Conservation (phyloP, 2,329 filamentous ascomycete genomes). For the Calycina marina region DNA sequence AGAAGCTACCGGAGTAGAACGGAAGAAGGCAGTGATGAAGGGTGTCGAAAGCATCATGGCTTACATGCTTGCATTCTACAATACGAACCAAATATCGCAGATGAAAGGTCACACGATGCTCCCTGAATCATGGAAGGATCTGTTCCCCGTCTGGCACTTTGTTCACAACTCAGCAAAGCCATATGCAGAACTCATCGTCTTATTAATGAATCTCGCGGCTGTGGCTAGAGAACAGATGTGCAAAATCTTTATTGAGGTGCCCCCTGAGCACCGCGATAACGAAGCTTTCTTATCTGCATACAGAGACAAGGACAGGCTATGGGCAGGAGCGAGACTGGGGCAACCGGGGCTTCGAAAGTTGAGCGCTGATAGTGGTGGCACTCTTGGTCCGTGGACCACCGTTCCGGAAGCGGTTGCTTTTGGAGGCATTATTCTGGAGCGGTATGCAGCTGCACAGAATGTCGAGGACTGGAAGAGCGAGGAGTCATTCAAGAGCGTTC, state of each 20-base stretch:
- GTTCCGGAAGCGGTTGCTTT: not conserved
- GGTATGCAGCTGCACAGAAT: not conserved
- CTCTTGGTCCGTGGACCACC: not conserved
- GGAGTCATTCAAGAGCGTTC: not conserved
- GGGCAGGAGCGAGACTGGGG: not conserved
- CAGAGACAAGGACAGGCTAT: constrained; percentile 1
- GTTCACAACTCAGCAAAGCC: constrained; percentile 24
- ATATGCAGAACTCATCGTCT: constrained; percentile 4
- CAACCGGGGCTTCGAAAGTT: not conserved
- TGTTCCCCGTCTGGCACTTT: constrained; percentile 21
- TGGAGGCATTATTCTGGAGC: not conserved
- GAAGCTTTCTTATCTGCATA: not conserved
- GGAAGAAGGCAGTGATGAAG: constrained; percentile 14
- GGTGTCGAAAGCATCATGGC: constrained; percentile 18
- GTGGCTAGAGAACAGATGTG: constrained; percentile 9
- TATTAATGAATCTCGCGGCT: constrained; percentile 8
- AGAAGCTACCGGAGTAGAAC: constrained; percentile 9
- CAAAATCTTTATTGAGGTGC: constrained; percentile 5
- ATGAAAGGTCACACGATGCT: constrained; percentile 11
- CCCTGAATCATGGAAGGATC: constrained; percentile 29
- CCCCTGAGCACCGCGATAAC: not conserved
- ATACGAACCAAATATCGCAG: constrained; percentile 4
- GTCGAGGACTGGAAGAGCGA: not conserved
- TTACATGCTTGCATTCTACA: constrained; percentile 20
- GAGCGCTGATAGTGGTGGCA: not conserved